Percentiles rank a stretch among this genome's conserved stretches.
phyloP scores from a whole-genome alignment of 139 green algal species.

The Closterium sp. region DNA sequence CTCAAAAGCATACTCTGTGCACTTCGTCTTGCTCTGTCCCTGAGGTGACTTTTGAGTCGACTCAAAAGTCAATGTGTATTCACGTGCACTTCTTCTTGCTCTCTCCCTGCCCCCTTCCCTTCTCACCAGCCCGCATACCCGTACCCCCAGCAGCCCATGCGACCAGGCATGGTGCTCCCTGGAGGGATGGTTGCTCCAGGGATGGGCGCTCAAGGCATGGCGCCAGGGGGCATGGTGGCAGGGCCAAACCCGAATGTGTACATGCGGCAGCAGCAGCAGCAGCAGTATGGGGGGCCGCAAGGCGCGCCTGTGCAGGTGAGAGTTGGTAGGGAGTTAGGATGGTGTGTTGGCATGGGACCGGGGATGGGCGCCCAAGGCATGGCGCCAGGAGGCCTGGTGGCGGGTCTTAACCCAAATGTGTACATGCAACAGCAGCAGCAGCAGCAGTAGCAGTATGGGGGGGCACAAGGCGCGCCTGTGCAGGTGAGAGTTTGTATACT shows the following conservation, averaged over 20 bases:
- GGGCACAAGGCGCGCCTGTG: not conserved
- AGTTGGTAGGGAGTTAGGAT: no score
- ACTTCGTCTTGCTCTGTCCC: not conserved
- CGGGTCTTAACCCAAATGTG: not conserved
- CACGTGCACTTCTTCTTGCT: no score
- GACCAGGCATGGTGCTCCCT: not conserved
- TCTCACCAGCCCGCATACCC: not conserved
- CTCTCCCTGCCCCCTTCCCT: no score
- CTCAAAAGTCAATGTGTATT: no score
- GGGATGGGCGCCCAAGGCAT: not conserved
- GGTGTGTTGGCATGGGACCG: no score
- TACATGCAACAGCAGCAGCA: not conserved
- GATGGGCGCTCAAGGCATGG: not conserved
- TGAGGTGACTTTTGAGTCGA: no score
- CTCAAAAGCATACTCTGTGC: not conserved
- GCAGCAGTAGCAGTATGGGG: not conserved
- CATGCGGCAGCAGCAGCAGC: not conserved
- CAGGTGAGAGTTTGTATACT: no score
- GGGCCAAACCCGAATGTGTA: not conserved
- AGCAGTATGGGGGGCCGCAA: not conserved
- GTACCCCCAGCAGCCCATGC: not conserved
- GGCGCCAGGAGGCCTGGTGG: not conserved
- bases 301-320: not conserved
- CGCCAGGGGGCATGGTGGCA: not conserved
- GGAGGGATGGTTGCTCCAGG: not conserved